Evolutionary conservation across 768 basidiomycete genomes (phyloP).

Genomic region (Tylopilus balloui): DNA sequence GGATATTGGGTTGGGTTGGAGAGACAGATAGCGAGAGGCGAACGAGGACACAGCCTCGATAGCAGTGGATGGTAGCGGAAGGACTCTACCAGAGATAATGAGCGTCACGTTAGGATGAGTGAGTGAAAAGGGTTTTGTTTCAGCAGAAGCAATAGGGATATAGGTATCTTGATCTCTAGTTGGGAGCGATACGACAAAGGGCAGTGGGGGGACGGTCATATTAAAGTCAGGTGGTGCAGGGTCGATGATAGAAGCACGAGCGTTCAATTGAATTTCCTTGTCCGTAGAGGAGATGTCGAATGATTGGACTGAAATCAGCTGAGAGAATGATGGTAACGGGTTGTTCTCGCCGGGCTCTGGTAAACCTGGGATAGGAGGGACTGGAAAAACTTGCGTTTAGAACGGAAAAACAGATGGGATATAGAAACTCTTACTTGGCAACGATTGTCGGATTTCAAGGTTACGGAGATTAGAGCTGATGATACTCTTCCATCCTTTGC

Average conservation of each 20-base stretch:
- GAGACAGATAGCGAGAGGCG: slow-evolving; percentile 61
- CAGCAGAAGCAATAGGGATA: slow-evolving; percentile 51
- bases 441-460: slow-evolving; percentile 41
- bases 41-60: slow-evolving; percentile 50
- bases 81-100: slow-evolving; percentile 49
- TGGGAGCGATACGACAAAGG: slow-evolving; percentile 58
- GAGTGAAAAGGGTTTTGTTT: slow-evolving; percentile 52
- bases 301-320: slow-evolving; percentile 56
- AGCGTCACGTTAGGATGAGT: slow-evolving; percentile 68
- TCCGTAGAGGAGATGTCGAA: slow-evolving; percentile 43
- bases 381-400: slow-evolving; percentile 34
- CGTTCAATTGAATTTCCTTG: slow-evolving; percentile 41
- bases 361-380: slow-evolving; percentile 61
- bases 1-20: slow-evolving; percentile 49
- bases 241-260: slow-evolving; percentile 54
- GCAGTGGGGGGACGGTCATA: slow-evolving; percentile 51
- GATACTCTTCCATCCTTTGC: slow-evolving; percentile 44
- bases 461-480: slow-evolving; percentile 40
- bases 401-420: not conserved
- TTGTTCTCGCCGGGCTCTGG: slow-evolving; percentile 50
- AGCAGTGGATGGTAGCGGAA: slow-evolving; percentile 46
- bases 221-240: slow-evolving; percentile 49
- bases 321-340: slow-evolving; percentile 52
- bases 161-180: slow-evolving; percentile 13
- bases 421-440: slow-evolving; percentile 47